Base-by-base conservation (phyloP, 2,329 filamentous ascomycete genomes). In the Neoarthrinium moseri region DNA sequence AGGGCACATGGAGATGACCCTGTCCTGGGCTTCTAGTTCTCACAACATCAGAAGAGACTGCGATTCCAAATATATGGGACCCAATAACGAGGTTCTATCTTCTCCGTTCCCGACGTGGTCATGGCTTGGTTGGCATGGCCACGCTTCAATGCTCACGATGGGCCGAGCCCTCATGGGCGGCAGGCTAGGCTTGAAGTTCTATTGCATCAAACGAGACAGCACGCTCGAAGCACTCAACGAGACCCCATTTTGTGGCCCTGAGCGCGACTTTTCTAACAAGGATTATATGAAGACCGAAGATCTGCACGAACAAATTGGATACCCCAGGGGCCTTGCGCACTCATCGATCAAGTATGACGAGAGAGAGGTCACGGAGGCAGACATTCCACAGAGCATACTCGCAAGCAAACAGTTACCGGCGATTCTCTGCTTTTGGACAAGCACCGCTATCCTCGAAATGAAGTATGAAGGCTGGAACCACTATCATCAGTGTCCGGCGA, bases 381-480 rank as follows among this genome's bases (percentile, higher is more conserved):
- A 43, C 20, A 17, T 34, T 20, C 24, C 40, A 6, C 40, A 6
- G 6, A 23, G 3, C 27, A 17, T 43, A 21, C 40, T 32, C 23
- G n/a, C 40, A 15, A 34, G 27, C 12, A 17, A 13, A 8, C 6
- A 18, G 18, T n/a, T 22, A 12, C 40, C 26, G 26, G 18, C 40
- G 26, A 17, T 33, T n/a, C 18, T 43, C 12, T 43, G 40, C 20
- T 43, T 43, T 24, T 43, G 40, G 40, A 43, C 40, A 12, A 32
- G 24, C 24, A 43, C 40, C 11, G 40, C 40, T 3, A 15, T 43
- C 27, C 20, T 43, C 12, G n/a, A 33, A 12, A 43, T 43, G 26
- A 22, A 32, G 26, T 13, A 43, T 10, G 15, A 43, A 7, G 26
- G 26, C 11, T 18, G 23, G 26, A n/a, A 32, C 17, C 3, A 33